These are phyloP conservation scores for Hanseniaspora jakobsenii DNA, from an alignment of 805 yeast genomes.

Conservation along the genomic window DNA sequence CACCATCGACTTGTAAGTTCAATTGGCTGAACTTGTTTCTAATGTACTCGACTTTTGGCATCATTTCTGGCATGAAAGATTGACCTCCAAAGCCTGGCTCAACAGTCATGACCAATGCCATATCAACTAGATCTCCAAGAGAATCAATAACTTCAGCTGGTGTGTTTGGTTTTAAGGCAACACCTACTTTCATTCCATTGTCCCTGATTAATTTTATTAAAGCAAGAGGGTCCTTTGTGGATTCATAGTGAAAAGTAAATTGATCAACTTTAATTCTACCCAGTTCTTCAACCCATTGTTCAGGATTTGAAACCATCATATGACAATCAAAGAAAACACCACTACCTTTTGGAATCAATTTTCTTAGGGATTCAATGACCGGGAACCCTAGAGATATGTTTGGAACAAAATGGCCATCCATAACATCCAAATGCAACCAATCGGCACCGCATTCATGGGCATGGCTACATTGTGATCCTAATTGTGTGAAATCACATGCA, in stretches of 20 bases:
- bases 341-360: slow-evolving; percentile 53
- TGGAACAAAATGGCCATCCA: slow-evolving; percentile 99
- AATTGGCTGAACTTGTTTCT: slow-evolving; percentile 63
- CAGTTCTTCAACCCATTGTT: slow-evolving; percentile 83
- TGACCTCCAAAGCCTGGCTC: slow-evolving; percentile 99
- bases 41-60: slow-evolving; percentile 80
- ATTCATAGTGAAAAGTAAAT: slow-evolving; percentile 91
- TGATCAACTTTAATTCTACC: slow-evolving; percentile 93
- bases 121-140: slow-evolving; percentile 65
- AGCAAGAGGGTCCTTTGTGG: slow-evolving; percentile 64
- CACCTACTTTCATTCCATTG: slow-evolving; percentile 83
- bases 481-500: slow-evolving; percentile 80
- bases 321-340: slow-evolving; percentile 76
- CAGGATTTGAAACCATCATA: slow-evolving; percentile 93
- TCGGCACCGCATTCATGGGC: slow-evolving; percentile 76
- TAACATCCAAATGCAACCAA: slow-evolving; percentile 95
- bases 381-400: slow-evolving; percentile 92
- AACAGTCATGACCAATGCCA: slow-evolving; percentile 96
- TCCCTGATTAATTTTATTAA: slow-evolving; percentile 64
- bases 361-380: slow-evolving; percentile 63
- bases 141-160: slow-evolving; percentile 71
- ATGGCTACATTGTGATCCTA: slow-evolving; percentile 76
- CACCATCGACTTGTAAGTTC: slow-evolving; percentile 95
- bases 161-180: slow-evolving; percentile 90
- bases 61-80: slow-evolving; percentile 87